Base-by-base conservation (phyloP, 352 stramenopile species). In the Phytophthora cactorum region DNA sequence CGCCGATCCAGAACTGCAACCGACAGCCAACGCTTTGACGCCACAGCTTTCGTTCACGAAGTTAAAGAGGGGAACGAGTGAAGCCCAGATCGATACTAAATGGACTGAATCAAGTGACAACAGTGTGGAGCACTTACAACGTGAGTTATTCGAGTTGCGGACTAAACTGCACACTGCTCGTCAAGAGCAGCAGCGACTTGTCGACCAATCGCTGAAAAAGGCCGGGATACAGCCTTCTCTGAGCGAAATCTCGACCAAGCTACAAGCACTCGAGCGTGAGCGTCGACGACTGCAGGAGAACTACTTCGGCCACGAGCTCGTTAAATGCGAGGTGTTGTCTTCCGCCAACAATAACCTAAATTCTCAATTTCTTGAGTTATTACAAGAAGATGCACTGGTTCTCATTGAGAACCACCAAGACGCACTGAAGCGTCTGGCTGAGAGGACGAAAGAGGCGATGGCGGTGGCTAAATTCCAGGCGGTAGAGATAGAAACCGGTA, bases 371-470 rank as follows among this genome's bases (percentile, higher is more conserved):
- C 34, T 74, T 9, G 78, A 87, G 17, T 66, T 84, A 4, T 61
- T 87, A 0, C 78, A 82, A 44, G 65, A 69, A 34, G 78, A 87
- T 27, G 78, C 74, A 0, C 5, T 87, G 6, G 27, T 62, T 6
- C 47, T 82, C 0, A 68, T 83, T 28, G 55, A 71, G 1, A 72
- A 70, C n/a, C 60, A 55, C 0, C 70, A 83, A 52, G 50, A 59
- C 10, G 41, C 52, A 7, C 47, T 83, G 14, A 70, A 69, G 1
- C 46, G 59, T 45, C 47, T 66, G 15, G 72, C 71, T 11, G 44
- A 81, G 31, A 57, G 63, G 8, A 77, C 60, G 17, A 82, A 81
- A 55, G 56, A 82, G 17, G 78, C 75, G 0, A 56, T 84, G n/a
- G 45, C 50, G 5, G 70, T 84, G n/a, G 54, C 53, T 5, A 67